phyloP scores from a whole-genome alignment of 2,329 filamentous ascomycete species.

The Diaporthe ilicicola region DNA sequence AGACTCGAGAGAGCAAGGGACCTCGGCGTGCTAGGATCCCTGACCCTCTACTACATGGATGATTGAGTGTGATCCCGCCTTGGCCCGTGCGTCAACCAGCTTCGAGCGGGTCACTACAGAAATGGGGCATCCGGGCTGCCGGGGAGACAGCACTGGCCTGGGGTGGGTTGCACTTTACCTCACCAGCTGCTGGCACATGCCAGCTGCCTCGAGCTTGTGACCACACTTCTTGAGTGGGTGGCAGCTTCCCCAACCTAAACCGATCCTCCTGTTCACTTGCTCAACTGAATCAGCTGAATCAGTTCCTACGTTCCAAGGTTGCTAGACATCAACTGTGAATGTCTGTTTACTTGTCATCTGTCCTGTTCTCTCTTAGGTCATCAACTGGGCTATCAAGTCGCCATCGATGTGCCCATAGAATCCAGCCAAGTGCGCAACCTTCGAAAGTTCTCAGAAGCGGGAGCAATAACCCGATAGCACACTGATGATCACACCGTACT shows the following conservation, averaged over 20 bases:
- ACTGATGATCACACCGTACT: not conserved
- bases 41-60: too few species aligned
- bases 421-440: not conserved
- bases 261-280: not conserved
- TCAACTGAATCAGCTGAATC: not conserved
- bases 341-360: not conserved
- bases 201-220: slow-evolving; percentile 22
- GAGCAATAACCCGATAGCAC: not conserved
- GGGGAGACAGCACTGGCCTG: not conserved
- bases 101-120: not conserved
- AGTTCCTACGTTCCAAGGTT: too few species aligned
- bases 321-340: not conserved
- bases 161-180: slow-evolving; percentile 16
- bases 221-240: slow-evolving; percentile 10
- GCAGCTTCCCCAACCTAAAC: not conserved
- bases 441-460: not conserved
- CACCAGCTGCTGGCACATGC: slow-evolving; percentile 7
- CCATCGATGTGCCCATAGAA: not conserved
- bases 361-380: not conserved
- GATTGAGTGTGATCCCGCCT: not conserved
- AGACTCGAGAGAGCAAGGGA: too few species aligned
- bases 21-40: too few species aligned
- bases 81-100: not conserved
- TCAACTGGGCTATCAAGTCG: not conserved
- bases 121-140: not conserved